Percentiles rank a stretch among this genome's conserved stretches.
These are phyloP conservation scores for Naganishia liquefaciens DNA, from an alignment of 1,284 basidiomycete species.

Conservation along the genomic window DNA sequence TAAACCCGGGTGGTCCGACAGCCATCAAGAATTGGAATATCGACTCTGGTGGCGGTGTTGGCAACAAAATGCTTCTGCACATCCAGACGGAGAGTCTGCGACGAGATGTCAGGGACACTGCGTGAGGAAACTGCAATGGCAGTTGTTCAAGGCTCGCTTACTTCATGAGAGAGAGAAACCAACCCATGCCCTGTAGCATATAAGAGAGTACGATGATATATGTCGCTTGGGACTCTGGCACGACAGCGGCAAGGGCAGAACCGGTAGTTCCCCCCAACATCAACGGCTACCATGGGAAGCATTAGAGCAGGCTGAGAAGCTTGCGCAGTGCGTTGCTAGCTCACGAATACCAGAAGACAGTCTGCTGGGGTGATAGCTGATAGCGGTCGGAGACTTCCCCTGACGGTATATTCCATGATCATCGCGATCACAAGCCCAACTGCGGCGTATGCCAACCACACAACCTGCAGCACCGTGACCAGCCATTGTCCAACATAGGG, in stretches of 20 bases:
- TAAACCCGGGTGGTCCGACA: constrained; percentile 18
- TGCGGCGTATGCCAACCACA: constrained; percentile 21
- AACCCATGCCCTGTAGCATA: constrained; percentile 24
- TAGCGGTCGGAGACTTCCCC: constrained; percentile 7
- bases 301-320: not conserved
- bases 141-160: no score
- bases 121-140: no score
- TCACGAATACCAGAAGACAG: constrained; percentile 21
- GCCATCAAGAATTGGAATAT: constrained; percentile 23
- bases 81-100: constrained; percentile 21
- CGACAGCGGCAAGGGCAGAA: constrained; percentile 1
- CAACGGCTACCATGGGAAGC: not conserved
- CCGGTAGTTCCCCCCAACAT: constrained; percentile 24
- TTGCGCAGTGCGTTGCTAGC: not conserved
- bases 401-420: constrained; percentile 17
- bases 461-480: constrained; percentile 1
- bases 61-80: constrained; percentile 20
- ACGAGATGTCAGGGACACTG: no score
- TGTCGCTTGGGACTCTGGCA: constrained; percentile 18
- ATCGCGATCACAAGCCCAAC: constrained; percentile 5
- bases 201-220: constrained; percentile 15
- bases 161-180: constrained; percentile 17
- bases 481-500: constrained; percentile 17
- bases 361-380: constrained; percentile 15
- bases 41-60: constrained; percentile 16